Conservation (phyloP, 768 basidiomycete genomes). For the Sistotremastrum suecicum region DNA sequence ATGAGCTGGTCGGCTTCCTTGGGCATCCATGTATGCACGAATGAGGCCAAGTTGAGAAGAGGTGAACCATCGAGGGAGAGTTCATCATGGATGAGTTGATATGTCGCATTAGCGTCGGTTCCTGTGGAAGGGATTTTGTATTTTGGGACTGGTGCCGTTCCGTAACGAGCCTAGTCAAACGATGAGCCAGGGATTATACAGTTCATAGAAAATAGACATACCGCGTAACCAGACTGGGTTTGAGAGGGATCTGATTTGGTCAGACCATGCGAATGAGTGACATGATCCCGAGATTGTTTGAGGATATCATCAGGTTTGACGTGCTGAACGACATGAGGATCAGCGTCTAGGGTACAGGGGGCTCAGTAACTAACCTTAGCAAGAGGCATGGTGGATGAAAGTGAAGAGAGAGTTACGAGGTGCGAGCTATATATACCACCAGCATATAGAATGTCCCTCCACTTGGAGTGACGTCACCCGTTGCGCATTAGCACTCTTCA, state of each 20-base stretch:
- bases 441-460: no score
- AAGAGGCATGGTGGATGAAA: conserved; percentile 34
- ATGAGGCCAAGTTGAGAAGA: conserved; percentile 48
- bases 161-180: conserved; percentile 34
- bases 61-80: conserved; percentile 40
- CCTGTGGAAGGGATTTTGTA: conserved; percentile 52
- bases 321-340: conserved; percentile 26
- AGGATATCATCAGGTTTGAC: conserved; percentile 57
- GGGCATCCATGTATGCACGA: conserved; percentile 57
- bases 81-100: conserved; percentile 54
- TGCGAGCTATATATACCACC: no score
- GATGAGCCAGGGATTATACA: background rate
- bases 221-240: conserved; percentile 31
- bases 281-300: conserved; percentile 29
- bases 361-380: conserved; percentile 31
- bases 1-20: conserved; percentile 37
- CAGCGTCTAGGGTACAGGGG: background rate
- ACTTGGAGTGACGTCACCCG: no score
- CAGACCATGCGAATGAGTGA: conserved; percentile 21
- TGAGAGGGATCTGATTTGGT: conserved; percentile 20
- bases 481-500: no score
- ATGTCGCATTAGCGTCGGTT: conserved; percentile 32
- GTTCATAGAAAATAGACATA: no score
- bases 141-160: conserved; percentile 56
- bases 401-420: background rate